Evolutionary conservation across 257 asterid genomes (phyloP), one percentile per base, ranked within the genome.

Genomic region (Petunia secreta): DNA sequence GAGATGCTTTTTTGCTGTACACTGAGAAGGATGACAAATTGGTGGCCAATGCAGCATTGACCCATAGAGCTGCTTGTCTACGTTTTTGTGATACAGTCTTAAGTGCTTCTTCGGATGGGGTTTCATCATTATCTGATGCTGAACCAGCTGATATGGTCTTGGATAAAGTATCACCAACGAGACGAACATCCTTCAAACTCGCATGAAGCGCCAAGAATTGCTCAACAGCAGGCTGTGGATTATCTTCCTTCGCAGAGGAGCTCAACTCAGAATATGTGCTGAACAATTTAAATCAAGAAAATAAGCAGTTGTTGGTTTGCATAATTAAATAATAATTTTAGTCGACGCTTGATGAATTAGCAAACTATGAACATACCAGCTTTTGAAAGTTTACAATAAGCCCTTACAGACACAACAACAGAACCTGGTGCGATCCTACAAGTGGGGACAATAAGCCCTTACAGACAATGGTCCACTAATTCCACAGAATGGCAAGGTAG

Each of bases 221-320:
- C 86, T 92, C 97, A 69, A 96, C 98, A 0, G 97, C 95, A 25
- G 97, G 97, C 86, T 94, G 99, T 25, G 99, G 98, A 80, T 89
- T 86, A 40, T 91, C 97, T 87, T 94, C 98, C 83, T 87, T 91
- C 1, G 99, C 97, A 1, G 95, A 88, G 50, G 93, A 86, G 79
- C 94, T 87, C 91, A 96, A 75, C 86, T 94, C 99, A 15, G 95
- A 90, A 77, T 91, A 96, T 78, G 92, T 85, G 86, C 99, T 96
- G 97, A 71, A 66, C 83, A 83, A 50, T 71, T 16, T 75, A 80
- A 64, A 64, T 64, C 6, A 40, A 46, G 50, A 50, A 50, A 36
- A 38, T 5, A 57, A 64, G 62, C 15, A 7, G 46, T 73, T 54
- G 80, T 65, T 38, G 8, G 34, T 52, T 73, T 73, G 77, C 16